A percentile compares a stretch with the other conserved stretches of the same genome.
Evolutionary conservation across 2,329 filamentous ascomycete genomes (phyloP).

Genomic region (Mycosphaerella sp.): DNA sequence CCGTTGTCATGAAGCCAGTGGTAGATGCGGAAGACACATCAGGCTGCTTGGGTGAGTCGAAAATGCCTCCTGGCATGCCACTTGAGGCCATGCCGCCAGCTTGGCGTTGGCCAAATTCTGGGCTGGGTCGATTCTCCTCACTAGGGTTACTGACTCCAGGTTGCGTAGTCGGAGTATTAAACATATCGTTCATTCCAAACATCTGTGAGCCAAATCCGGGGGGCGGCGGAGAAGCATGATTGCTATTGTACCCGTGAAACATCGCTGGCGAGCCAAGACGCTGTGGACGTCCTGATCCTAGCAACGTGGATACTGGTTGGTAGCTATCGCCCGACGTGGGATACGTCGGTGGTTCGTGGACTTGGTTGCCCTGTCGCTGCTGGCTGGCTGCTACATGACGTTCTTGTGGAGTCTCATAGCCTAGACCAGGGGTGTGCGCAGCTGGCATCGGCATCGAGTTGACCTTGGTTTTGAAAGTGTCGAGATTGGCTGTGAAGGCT

Average conservation of each 20-base stretch:
- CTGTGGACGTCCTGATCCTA: slow-evolving; percentile 2
- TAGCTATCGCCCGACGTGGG: slow-evolving; percentile 19
- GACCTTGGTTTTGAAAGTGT: slow-evolving; percentile 23
- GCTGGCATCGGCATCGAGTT: slow-evolving; percentile 23
- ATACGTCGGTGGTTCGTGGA: slow-evolving; percentile 28
- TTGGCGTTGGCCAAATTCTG: slow-evolving; percentile 11
- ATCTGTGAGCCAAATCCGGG: slow-evolving; percentile 28
- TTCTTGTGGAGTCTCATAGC: slow-evolving; percentile 20
- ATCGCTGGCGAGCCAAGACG: slow-evolving; percentile 28
- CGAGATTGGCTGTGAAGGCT: slow-evolving; percentile 18
- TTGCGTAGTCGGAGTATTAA: slow-evolving; percentile 5
- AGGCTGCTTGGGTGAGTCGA: slow-evolving; percentile 31
- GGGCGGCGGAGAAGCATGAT: slow-evolving; percentile 18
- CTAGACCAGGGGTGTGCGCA: slow-evolving; percentile 17
- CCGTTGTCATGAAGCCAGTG: slow-evolving; percentile 19
- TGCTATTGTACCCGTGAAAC: slow-evolving; percentile 20
- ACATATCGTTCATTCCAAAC: slow-evolving; percentile 26
- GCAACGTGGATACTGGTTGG: slow-evolving; percentile 12
- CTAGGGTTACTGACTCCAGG: background rate
- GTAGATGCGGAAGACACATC: slow-evolving; percentile 13
- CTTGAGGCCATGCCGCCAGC: slow-evolving; percentile 16
- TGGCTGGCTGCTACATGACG: slow-evolving; percentile 9
- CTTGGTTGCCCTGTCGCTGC: slow-evolving; percentile 19
- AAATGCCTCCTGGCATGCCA: slow-evolving; percentile 25
- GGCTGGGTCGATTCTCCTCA: slow-evolving; percentile 11